Evolutionary conservation across 257 asterid genomes (phyloP), one percentile per base, ranked within the genome.

Genomic region (Solanum piurae): DNA sequence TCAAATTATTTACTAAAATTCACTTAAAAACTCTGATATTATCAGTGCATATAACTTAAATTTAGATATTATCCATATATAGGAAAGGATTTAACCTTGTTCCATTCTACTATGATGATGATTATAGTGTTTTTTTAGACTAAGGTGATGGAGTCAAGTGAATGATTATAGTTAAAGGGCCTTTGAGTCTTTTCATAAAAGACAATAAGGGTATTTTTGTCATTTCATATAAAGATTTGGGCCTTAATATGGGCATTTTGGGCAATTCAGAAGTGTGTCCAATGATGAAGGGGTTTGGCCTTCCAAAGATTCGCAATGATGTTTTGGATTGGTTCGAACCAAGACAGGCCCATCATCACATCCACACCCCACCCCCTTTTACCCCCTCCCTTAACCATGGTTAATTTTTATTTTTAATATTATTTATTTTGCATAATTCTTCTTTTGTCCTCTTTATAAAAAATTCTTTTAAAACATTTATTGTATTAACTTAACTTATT

Each of bases 291-390:
- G 85, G 93, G 89, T 91, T 91, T 76, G 88, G 92, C 89, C 93
- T 90, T 91, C 92, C 93, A 87, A 91, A 94, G 94, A 95, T 94
- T 92, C 92, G 95, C 94, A 94, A 95, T 94, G 98, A 95, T 95
- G 95, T 92, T 90, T 89, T 94, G 94, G 96, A 94, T 94, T 94
- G 94, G 95, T 91, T 92, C 94, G 93, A 94, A 90, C 95, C 95
- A 80, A 94, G 88, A 91, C 66, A 90, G 85, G 91, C 91, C 93
- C 96, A 92, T 92, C 97, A 94, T 95, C 93, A 92, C 94, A 13
- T 9, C 88, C 88, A 46, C 80, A 33, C 66, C 72, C 4, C 25
- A 14, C 74, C 72, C 62, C 38, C 2, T 3, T 6, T n/a, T 1
- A 21, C 64, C 66, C 14, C 40, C 66, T 62, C 84, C 55, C 79